Evolutionary conservation across 2,329 filamentous ascomycete species (phyloP), one percentile per base, ranked within the genome.

Genomic region (Alternaria atra): DNA sequence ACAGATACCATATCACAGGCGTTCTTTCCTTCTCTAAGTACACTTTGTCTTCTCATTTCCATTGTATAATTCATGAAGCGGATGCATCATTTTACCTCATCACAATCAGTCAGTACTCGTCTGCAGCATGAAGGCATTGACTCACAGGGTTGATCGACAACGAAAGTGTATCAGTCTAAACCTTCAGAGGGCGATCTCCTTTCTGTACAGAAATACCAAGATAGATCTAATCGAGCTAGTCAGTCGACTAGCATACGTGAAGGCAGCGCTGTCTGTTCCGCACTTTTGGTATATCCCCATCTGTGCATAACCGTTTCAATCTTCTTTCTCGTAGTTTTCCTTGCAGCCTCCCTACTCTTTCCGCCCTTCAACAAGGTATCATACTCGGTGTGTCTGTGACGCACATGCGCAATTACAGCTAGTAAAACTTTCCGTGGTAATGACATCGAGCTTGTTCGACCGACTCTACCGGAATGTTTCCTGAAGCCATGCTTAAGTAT

Each of bases 301-400:
- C 61, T 40, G 34, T 56, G 47, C 53, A 77, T 51, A 4, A 69
- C 60, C 2, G 39, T 56, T 51, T 74, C 66, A 25, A 78, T 63
- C 44, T 57, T 58, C 40, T 65, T 68, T 37, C 60, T 59, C 1
- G 74, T 68, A 6, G 40, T 53, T 32, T 64, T 70, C 37, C 76
- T 69, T 13, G 74, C 76, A 15, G 62, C 63, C 1, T 71, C 64
- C 43, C 69, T 69, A 2, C 32, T 47, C 58, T 69, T 27, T 55
- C 60, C 50, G 58, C 6, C 64, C 66, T 27, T 43, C 13, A 47
- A 54, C 52, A 55, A 84, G 60, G 42, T 83, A 13, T 86, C 83
- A 58, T 87, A 87, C 1, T 75, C 65, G 0, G 84, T 86, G 44
- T 84, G 79, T 3, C 57, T 63, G 65, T 86, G 84, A 6, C 85